phyloP scores from a whole-genome alignment of 352 stramenopile genomes.

The Globisporangium cystogenes region DNA sequence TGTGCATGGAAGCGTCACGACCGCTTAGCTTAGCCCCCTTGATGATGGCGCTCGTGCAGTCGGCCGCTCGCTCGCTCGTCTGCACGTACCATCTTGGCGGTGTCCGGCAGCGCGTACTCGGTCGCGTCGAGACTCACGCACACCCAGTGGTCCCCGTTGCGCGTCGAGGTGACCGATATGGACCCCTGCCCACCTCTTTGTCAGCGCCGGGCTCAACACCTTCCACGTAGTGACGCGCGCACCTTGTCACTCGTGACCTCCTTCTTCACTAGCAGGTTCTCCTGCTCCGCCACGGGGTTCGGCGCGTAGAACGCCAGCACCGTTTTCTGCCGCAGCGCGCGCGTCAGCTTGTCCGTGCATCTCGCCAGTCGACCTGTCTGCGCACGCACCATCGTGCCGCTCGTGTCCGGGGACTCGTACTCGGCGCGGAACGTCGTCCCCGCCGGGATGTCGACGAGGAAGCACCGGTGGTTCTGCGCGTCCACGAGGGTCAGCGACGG shows the following conservation, averaged over 20 bases:
- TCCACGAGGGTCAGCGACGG: not conserved
- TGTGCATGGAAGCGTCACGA: too few species aligned
- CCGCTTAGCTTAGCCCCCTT: too few species aligned
- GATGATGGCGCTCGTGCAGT: too few species aligned
- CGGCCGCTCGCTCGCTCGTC: not conserved
- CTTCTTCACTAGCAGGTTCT: constrained; percentile 53
- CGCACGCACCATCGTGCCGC: constrained; percentile 50
- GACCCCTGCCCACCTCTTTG: constrained; percentile 35
- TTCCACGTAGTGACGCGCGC: not conserved
- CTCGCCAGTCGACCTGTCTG: not conserved
- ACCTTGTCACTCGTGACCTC: constrained; percentile 56
- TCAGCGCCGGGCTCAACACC: too few species aligned
- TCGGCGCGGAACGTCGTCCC: constrained; percentile 72
- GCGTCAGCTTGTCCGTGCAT: too few species aligned
- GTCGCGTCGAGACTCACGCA: constrained; percentile 65
- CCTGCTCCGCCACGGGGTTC: constrained; percentile 24
- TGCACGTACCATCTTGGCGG: constrained; percentile 51
- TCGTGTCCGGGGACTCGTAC: constrained; percentile 85
- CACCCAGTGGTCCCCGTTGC: constrained; percentile 67
- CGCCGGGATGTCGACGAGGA: constrained; percentile 69
- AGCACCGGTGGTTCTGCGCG: constrained; percentile 63
- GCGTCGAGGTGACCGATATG: constrained; percentile 57
- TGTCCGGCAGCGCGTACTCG: constrained; percentile 52
- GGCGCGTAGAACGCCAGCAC: constrained; percentile 55
- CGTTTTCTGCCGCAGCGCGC: constrained; percentile 44